Base-by-base conservation (phyloP, 2,329 filamentous ascomycete species). In the Alternaria brassicae region DNA sequence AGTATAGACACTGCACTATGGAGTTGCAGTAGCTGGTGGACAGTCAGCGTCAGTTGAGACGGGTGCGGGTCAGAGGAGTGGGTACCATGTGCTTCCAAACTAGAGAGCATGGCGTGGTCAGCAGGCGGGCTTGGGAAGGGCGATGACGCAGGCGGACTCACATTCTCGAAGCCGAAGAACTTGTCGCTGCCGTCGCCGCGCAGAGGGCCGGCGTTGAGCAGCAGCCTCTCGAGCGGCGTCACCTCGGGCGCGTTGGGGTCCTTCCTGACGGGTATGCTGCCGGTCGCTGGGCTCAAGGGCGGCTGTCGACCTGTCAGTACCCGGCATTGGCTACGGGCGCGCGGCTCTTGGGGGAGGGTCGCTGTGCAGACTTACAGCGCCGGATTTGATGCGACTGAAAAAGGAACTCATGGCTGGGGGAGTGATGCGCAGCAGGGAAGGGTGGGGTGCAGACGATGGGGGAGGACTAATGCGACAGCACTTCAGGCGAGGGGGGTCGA, bases 121-220 rank as follows among this genome's bases (percentile, higher is more conserved):
- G 75, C 65, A 52, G 54, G 45, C 58, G 49, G 42, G 58, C 50
- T 61, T 34, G 42, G 40, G 56, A 50, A 39, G 36, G 39, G 56
- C 50, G 41, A 40, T 40, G 23, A 40, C 23, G 39, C 21, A 48
- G 65, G 55, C 61, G 65, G 51, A 83, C 91, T 81, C 84, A 98
- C 94, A 81, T 99, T 99, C 81, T 99, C 95, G 77, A 98, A 90
- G 15, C 95, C 95, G 81, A 96, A 98, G 82, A 97, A 99, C 82
- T 97, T 96, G 82, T 98, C 95, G 76, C 91, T 97, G 53, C 95
- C 95, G 79, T 98, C 93, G 68, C 86, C 83, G 72, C 92, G 88
- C 67, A 96, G 81, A 2, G 93, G 88, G 3, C 93, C 93, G 59
- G 91, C 88, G 77, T 93, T 90, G 78, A 92, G 90, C 30, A 99